Conservation (phyloP, 2,329 filamentous ascomycete genomes). For the Fonsecaea pedrosoi region DNA sequence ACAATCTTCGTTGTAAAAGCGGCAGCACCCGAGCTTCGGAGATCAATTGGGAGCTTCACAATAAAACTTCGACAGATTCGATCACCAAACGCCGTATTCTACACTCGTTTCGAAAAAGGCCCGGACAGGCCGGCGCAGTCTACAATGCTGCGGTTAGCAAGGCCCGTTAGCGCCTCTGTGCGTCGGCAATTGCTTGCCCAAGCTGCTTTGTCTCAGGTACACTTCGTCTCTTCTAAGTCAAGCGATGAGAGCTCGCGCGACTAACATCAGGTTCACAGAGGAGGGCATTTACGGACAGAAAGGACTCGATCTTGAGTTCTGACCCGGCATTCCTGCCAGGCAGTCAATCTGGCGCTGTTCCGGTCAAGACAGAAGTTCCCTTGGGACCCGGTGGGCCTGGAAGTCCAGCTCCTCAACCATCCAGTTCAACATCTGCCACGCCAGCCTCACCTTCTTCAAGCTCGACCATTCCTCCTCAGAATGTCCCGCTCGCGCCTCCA, state of each 20-base stretch:
- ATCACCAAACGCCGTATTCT: slow-evolving; percentile 4
- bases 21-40: slow-evolving; percentile 21
- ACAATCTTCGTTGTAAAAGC: slow-evolving; percentile 8
- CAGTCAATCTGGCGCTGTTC: slow-evolving; percentile 26
- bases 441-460: slow-evolving; percentile 52
- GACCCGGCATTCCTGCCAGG: slow-evolving; percentile 36
- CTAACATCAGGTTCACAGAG: slow-evolving; percentile 32
- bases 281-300: slow-evolving; percentile 37
- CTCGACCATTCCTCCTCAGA: slow-evolving; percentile 58
- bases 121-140: slow-evolving; percentile 31
- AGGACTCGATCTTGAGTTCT: slow-evolving; percentile 37
- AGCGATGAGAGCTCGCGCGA: slow-evolving; percentile 20
- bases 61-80: slow-evolving; percentile 24
- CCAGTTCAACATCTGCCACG: slow-evolving; percentile 41
- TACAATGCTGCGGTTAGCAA: slow-evolving; percentile 39
- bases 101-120: slow-evolving; percentile 24
- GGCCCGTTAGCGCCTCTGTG: slow-evolving; percentile 33
- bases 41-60: slow-evolving; percentile 11
- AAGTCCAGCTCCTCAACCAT: slow-evolving; percentile 32
- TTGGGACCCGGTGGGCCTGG: slow-evolving; percentile 36
- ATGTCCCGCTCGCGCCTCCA: slow-evolving; percentile 55
- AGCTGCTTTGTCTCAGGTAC: slow-evolving; percentile 33
- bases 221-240: slow-evolving; percentile 13
- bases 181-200: slow-evolving; percentile 37
- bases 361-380: slow-evolving; percentile 35